Evolutionary conservation across 805 yeast genomes (phyloP), one percentile per base, ranked within the genome.

Genomic region (Metschnikowia noctiluminum): DNA sequence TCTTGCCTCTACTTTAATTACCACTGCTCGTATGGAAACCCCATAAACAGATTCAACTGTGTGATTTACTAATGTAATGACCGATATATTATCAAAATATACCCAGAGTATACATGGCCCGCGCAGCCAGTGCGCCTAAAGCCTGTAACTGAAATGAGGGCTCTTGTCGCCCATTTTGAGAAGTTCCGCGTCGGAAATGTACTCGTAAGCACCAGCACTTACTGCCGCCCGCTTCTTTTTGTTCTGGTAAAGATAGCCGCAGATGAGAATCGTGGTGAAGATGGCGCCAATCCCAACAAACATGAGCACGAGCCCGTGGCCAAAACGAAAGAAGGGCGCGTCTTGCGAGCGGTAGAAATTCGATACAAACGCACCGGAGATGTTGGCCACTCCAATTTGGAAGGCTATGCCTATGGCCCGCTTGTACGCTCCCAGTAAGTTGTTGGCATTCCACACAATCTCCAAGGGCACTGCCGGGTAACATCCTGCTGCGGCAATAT

Each of bases 91-190:
- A 21, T 21, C 21, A 21, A 21, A 21, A 21, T 21, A 21, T 21
- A 21, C 21, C 21, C 21, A 21, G 21, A 21, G 21, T 21, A 21
- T 21, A 21, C 4, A 21, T 21, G 21, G 21, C 21, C 21, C 21
- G 21, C 21, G 21, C 21, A 21, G 21, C 21, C 21, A 21, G 21
- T 21, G 21, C 21, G 13, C 32, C 13, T 12, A 30, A 31, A 40
- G 28, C 15, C 46, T 46, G 51, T 74, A 74, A 15, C 58, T 56
- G 50, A 65, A 74, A 40, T 65, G 64, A 0, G 79, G 78, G 42
- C 66, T 67, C 52, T 66, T 66, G 57, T 74, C 78, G 16, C 78
- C 78, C 73, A 71, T 59, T 41, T 60, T 62, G 11, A 62, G 50
- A 40, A 73, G 56, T 42, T 71, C 65, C 27, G 54, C 51, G 27